Conservation (phyloP, 495 filamentous ascomycete genomes). For the Venustampulla echinocandica region DNA sequence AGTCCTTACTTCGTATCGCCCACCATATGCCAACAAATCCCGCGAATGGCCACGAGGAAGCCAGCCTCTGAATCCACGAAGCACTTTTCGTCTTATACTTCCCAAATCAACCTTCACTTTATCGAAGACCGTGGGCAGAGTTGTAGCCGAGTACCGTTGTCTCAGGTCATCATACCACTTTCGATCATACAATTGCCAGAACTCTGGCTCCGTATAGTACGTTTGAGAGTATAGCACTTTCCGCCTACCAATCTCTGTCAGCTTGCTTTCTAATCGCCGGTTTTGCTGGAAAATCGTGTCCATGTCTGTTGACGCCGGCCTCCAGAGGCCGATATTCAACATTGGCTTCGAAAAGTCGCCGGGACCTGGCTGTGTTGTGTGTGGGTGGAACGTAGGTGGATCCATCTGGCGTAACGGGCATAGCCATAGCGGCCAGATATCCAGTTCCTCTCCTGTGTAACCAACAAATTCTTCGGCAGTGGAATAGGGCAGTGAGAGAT, state of each 20-base stretch:
- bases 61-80: constrained; percentile 1
- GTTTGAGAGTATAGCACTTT: constrained; percentile 52
- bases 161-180: constrained; percentile 40
- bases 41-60: constrained; percentile 21
- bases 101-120: constrained; percentile 40
- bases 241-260: constrained; percentile 53
- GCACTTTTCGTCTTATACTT: not conserved
- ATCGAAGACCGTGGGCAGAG: constrained; percentile 45
- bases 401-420: constrained; percentile 45
- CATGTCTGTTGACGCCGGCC: constrained; percentile 34
- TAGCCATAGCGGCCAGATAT: constrained; percentile 49
- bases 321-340: constrained; percentile 47
- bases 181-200: constrained; percentile 41
- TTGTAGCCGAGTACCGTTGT: constrained; percentile 36
- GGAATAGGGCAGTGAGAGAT: constrained; percentile 42
- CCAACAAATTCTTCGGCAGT: constrained; percentile 40
- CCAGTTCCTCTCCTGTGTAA: constrained; percentile 34
- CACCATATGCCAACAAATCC: constrained; percentile 23
- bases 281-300: constrained; percentile 44
- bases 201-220: constrained; percentile 44
- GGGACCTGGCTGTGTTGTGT: constrained; percentile 20
- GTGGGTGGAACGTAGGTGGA: constrained; percentile 20
- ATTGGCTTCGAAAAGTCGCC: constrained; percentile 26
- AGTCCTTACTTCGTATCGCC: constrained; percentile 20
- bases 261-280: constrained; percentile 51